These are phyloP conservation scores for Mrakia frigida DNA, from an alignment of 768 basidiomycete species.

Conservation along the genomic window DNA sequence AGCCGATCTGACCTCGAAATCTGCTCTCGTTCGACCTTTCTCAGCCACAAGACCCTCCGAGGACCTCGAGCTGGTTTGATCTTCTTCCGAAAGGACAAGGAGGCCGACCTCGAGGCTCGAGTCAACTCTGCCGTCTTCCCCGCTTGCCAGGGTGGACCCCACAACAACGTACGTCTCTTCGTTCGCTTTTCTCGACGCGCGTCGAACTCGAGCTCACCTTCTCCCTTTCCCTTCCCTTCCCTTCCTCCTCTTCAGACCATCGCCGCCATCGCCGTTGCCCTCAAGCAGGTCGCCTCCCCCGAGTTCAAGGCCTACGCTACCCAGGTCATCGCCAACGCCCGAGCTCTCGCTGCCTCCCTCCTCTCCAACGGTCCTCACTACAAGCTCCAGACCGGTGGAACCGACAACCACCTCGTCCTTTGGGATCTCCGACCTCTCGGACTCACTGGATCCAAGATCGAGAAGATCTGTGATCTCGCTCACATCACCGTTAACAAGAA, in stretches of 20 bases:
- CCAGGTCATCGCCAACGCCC: slow-evolving; percentile 87
- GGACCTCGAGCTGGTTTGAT: slow-evolving; percentile 96
- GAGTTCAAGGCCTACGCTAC: slow-evolving; percentile 86
- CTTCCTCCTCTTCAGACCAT: slow-evolving; percentile 60
- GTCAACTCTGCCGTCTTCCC: slow-evolving; percentile 99
- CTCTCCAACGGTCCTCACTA: slow-evolving; percentile 62
- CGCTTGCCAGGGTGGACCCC: slow-evolving; percentile 98
- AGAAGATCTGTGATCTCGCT: slow-evolving; percentile 94
- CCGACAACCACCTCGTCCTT: slow-evolving; percentile 95
- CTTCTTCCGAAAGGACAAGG: slow-evolving; percentile 93
- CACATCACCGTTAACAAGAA: slow-evolving; percentile 92
- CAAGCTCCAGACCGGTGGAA: slow-evolving; percentile 93
- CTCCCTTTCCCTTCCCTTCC: background rate
- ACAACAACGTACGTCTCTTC: slow-evolving; percentile 73
- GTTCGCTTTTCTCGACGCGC: background rate
- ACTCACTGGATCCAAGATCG: slow-evolving; percentile 95
- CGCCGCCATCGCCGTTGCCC: slow-evolving; percentile 85
- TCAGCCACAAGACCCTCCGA: slow-evolving; percentile 93
- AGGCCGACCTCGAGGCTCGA: slow-evolving; percentile 88
- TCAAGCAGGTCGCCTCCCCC: slow-evolving; percentile 84
- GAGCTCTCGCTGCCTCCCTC: slow-evolving; percentile 66
- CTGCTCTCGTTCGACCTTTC: background rate
- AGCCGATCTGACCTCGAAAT: background rate
- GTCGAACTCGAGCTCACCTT: background rate
- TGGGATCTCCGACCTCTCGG: slow-evolving; percentile 96